Evolutionary conservation across 1,139 yeast species (phyloP).

Genomic region (Tardiomyces digboiensis): DNA sequence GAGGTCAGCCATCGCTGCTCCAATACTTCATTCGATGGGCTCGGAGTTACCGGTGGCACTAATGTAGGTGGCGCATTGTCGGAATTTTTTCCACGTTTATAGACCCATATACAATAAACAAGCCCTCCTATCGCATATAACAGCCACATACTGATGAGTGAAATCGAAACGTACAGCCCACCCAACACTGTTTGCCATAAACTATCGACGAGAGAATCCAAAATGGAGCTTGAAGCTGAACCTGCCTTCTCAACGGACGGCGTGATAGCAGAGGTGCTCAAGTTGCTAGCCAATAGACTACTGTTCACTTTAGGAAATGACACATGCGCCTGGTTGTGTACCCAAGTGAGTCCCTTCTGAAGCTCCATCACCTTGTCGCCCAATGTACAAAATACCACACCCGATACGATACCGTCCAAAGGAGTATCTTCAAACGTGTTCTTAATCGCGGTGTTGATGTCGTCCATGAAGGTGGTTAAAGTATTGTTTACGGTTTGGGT

Average conservation of each 20-base stretch:
- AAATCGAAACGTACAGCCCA: not conserved
- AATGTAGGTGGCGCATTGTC: not conserved
- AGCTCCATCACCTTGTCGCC: conserved; percentile 60
- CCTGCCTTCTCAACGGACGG: not conserved
- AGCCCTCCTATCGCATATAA: not conserved
- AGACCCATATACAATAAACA: not conserved
- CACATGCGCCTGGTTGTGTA: conserved; percentile 53
- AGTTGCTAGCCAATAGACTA: conserved; percentile 2
- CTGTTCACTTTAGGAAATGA: conserved; percentile 43
- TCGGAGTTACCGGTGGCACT: not conserved
- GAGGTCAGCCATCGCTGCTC: not conserved
- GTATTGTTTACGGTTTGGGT: conserved; percentile 49
- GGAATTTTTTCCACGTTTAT: not conserved
- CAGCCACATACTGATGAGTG: not conserved
- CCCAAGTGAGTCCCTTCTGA: conserved; percentile 72
- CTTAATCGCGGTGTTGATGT: conserved; percentile 45
- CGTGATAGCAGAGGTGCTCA: not conserved
- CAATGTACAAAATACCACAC: conserved; percentile 69
- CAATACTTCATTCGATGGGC: not conserved
- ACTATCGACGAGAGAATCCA: not conserved
- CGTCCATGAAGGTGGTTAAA: conserved; percentile 37
- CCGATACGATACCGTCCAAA: conserved; percentile 44
- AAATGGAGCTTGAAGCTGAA: not conserved
- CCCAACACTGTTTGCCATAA: not conserved
- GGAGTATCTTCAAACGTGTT: conserved; percentile 57